Evolutionary conservation across 1,284 basidiomycete genomes (phyloP), one percentile per base, ranked within the genome.

Genomic region (Butyriboletus appendiculatus): DNA sequence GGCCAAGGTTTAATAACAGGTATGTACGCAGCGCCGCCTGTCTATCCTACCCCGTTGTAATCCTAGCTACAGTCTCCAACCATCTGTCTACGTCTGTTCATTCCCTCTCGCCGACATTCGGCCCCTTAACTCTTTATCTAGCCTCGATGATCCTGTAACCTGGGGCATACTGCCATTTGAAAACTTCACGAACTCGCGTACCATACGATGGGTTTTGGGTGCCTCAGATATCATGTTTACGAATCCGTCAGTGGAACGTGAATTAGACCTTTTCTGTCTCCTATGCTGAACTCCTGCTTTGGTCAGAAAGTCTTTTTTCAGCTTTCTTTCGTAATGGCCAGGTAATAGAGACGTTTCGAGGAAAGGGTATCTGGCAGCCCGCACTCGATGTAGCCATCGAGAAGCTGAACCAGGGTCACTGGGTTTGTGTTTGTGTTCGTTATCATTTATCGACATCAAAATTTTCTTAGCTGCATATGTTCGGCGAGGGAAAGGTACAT

Each of bases 191-290:
- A 76, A 76, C 51, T 73, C 86, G 9, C 74, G 76, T 26, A 86
- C 80, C 32, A 90, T 81, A 28, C 80, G 94, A 50, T 96, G 94
- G 93, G 86, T 91, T 4, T 78, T 94, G 15, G 92, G 92, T 51
- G 96, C 96, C 2, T 89, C 90, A 18, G 96, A 99, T 60, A 89
- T 99, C 66, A 90, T 98, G 80, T 99, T 98, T 75, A 98, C 92
- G 8, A 97, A 95, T 73, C 85, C 90, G 84, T 90, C 71, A 73
- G 86, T 59, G 45, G 57, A 51, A 42, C 47, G 43, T 41, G 52
- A 20, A 52, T 58, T 26, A 45, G 55, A 20, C 37, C 46, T 34
- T 56, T 39, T 24, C 32, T 24, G 20, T 41, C 33, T 39, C 46
- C 26, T 34, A 18, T 50, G 47, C 49, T 62, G 52, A 61, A 57